Evolutionary conservation across 75 land plant genomes (phyloP), one percentile per base, ranked within the genome.

Genomic region (Selaginella tamariscina): DNA sequence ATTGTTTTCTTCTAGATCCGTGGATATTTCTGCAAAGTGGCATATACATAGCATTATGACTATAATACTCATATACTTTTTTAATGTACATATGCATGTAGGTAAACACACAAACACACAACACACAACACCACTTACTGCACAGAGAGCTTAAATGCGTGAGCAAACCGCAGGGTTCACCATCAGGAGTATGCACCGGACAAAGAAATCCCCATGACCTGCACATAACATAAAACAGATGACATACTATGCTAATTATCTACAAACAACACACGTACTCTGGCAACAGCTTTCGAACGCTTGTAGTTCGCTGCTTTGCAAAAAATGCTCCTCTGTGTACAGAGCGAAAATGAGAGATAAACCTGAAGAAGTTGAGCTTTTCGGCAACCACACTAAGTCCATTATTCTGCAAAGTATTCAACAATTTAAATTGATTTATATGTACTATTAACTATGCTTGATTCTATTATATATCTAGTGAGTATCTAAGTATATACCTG

Each of bases 181-280:
- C 99, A 89, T 95, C 99, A 54, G 99, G 99, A 20, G 99, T 95
- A 68, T 95, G 97, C 32, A 95, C 99, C 27, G 99, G 99, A 68
- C 99, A 95, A 62, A 95, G 75, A 67, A 95, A 95, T 1, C 99
- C 99, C 97, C 97, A 95, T 30, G 99, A 81, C 76, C 99, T 95
- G 78, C 15, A 76, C 70, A 39, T 39, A 5, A n/a, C 49, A 39
- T 39, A 39, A 32, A 55, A 15, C 15, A 5, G 15, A 39, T 5
- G 49, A 15, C 11, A 39, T 15, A n/a, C n/a, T n/a, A n/a, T n/a
- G n/a, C n/a, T n/a, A n/a, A n/a, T 39, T 5, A 15, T 5, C 11
- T 39, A 65, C 8, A 70, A 31, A 28, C 31, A 9, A 32, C 22
- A 63, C 69, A 83, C 28, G 69, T 88, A 95, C 99, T 95, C 99